These are phyloP conservation scores for Candida smagusa DNA, from an alignment of 1,139 yeast genomes.

Conservation along the genomic window DNA sequence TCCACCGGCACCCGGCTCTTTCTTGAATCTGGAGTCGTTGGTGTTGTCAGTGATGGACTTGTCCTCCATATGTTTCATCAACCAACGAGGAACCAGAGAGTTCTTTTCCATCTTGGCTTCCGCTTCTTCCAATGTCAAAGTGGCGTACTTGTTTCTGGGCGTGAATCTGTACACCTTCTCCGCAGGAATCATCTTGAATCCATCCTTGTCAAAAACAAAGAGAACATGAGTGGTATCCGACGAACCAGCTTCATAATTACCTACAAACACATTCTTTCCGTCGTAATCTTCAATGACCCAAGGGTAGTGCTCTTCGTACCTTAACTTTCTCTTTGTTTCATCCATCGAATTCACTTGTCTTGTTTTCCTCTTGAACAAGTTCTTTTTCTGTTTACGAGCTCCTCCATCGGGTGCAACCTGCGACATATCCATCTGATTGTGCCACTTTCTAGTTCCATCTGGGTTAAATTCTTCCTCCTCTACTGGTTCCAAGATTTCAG, in stretches of 20 bases:
- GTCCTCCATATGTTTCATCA: slow-evolving; percentile 85
- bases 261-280: slow-evolving; percentile 91
- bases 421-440: slow-evolving; percentile 36
- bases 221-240: slow-evolving; percentile 78
- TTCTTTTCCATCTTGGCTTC: slow-evolving; percentile 90
- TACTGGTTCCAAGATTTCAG: slow-evolving; percentile 20
- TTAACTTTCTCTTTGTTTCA: slow-evolving; percentile 73
- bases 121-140: slow-evolving; percentile 92
- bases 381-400: slow-evolving; percentile 66
- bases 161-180: slow-evolving; percentile 92
- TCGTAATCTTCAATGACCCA: slow-evolving; percentile 98
- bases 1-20: slow-evolving; percentile 10
- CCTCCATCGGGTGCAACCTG: slow-evolving; percentile 94
- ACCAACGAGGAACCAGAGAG: slow-evolving; percentile 85
- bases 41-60: slow-evolving; percentile 46
- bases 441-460: slow-evolving; percentile 4
- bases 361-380: slow-evolving; percentile 73
- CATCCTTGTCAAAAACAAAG: slow-evolving; percentile 80
- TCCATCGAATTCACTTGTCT: slow-evolving; percentile 78
- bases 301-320: slow-evolving; percentile 95
- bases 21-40: slow-evolving; percentile 47
- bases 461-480: slow-evolving; percentile 12
- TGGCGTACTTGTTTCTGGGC: slow-evolving; percentile 89
- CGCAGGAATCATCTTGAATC: slow-evolving; percentile 92
- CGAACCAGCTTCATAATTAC: slow-evolving; percentile 92